Base-by-base conservation (phyloP, 2,329 filamentous ascomycete genomes). In the Alternaria longipes region DNA sequence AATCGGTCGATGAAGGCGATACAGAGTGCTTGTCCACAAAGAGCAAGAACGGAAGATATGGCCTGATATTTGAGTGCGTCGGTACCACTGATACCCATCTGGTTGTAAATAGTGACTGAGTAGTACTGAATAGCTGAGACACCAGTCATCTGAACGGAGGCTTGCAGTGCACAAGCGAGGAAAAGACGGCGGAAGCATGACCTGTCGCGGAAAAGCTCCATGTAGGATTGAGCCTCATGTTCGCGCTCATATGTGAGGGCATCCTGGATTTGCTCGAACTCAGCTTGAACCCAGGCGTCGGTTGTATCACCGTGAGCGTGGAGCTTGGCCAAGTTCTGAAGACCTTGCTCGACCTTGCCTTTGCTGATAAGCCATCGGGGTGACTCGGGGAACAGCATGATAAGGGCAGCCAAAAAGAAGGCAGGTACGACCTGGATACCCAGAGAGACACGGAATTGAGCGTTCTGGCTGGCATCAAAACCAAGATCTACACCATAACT, bases 91-190 rank as follows among this genome's bases (percentile, higher is more conserved):
- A 93, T 92, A 28, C 90, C 90, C 66, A 92, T 91, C 73, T 91
- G 85, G 1, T 78, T 80, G 77, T 90, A 92, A 66, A 92, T 91
- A 3, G 73, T 77, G 18, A 90, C 85, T 0, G 87, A 89, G 78
- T 90, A 93, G 78, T 93, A 93, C 73, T 93, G 90, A 65, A 93
- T 92, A 0, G 78, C 77, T 4, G 70, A 75, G 20, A 79, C 79
- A 65, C 91, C 91, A 0, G 91, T 93, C 89, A 94, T 92, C 75
- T 93, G 91, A 3, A 89, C 83, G 0, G 86, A 87, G 0, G 88
- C 90, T 74, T 93, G 91, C 1, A 93, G 80, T 1, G 90, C 84
- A 68, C 85, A 87, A 34, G 89, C 89, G 9, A 93, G 82, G 74
- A 93, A 88, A 6, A 93, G 82, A 16, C 91, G 86, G 30, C 91